Conservation (phyloP, 768 basidiomycete species). For the Chalciporus piperatus region DNA sequence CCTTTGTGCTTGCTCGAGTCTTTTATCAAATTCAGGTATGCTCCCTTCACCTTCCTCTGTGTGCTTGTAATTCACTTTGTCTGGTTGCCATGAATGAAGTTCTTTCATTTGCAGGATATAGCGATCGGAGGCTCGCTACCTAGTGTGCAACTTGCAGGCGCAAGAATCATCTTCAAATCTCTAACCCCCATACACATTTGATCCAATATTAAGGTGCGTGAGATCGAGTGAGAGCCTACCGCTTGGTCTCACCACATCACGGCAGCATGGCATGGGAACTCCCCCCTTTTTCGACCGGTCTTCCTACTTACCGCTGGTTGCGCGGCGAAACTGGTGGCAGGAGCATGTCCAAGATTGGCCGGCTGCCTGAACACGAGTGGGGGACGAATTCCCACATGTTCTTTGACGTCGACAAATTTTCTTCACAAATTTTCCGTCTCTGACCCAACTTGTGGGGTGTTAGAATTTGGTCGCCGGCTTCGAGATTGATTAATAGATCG, state of each 20-base stretch:
- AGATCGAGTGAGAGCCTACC: no score
- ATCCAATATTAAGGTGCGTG: slow-evolving; percentile 1
- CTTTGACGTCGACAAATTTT: neutral
- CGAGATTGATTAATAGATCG: neutral
- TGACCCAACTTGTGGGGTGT: neutral
- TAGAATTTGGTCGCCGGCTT: neutral
- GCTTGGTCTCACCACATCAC: neutral
- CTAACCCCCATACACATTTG: neutral
- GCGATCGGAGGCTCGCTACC: no score
- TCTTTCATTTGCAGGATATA: no score
- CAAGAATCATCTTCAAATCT: neutral
- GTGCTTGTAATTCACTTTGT: neutral
- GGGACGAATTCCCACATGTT: neutral
- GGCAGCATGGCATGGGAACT: slow-evolving; percentile 8
- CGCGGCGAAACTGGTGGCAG: neutral
- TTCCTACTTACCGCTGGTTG: neutral
- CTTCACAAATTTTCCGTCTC: neutral
- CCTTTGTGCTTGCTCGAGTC: slow-evolving; percentile 4
- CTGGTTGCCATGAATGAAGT: no score
- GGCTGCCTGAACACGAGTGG: no score
- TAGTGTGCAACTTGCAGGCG: no score
- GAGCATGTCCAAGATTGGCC: neutral
- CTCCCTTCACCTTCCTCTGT: neutral
- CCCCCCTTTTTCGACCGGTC: neutral
- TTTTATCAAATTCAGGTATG: slow-evolving; percentile 3